Conservation (phyloP, 1,139 yeast genomes). For the Yamadazyma dendronema region DNA sequence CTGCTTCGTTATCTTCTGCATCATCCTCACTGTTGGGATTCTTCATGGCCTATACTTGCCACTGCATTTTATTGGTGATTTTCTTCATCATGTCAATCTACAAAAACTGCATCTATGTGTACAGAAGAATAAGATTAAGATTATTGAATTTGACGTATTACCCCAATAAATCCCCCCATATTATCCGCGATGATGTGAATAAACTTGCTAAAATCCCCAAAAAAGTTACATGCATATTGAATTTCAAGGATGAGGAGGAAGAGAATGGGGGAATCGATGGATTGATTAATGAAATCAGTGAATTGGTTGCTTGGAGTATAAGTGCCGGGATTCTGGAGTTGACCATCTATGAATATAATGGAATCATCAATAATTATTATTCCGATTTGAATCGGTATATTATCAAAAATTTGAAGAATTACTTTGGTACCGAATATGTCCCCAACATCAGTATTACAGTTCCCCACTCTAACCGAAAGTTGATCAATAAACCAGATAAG, state of each 20-base stretch:
- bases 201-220: slow-evolving; percentile 74
- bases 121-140: slow-evolving; percentile 56
- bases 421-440: slow-evolving; percentile 69
- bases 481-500: slow-evolving; percentile 35
- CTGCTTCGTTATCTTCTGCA: neutral
- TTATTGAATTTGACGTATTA: slow-evolving; percentile 66
- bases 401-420: slow-evolving; percentile 58
- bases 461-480: slow-evolving; percentile 58
- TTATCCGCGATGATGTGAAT: slow-evolving; percentile 80
- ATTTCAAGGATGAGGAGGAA: slow-evolving; percentile 69
- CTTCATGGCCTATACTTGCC: slow-evolving; percentile 15
- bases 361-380: slow-evolving; percentile 51
- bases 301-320: slow-evolving; percentile 80
- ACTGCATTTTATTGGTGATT: slow-evolving; percentile 45
- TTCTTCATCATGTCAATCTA: slow-evolving; percentile 57
- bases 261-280: slow-evolving; percentile 91
- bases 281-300: slow-evolving; percentile 71
- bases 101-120: slow-evolving; percentile 50
- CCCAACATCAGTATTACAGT: slow-evolving; percentile 62
- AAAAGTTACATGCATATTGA: slow-evolving; percentile 69
- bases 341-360: slow-evolving; percentile 78
- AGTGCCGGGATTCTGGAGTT: slow-evolving; percentile 78
- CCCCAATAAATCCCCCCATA: slow-evolving; percentile 81
- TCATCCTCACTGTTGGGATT: neutral
- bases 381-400: slow-evolving; percentile 61